phyloP scores from a whole-genome alignment of 805 yeast species.

The Sugiyamaella valdiviana region DNA sequence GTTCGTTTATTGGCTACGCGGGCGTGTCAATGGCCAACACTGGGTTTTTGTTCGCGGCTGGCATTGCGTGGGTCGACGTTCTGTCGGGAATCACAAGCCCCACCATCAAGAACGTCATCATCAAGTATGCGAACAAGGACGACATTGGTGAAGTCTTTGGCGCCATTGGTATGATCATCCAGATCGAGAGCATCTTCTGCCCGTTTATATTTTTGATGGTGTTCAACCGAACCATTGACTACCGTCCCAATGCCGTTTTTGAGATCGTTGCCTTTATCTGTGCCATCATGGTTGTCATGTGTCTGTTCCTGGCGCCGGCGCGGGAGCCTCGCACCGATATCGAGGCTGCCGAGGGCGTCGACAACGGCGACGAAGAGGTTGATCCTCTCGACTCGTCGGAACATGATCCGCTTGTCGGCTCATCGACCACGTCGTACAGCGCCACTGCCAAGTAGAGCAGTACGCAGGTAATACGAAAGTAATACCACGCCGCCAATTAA shows the following conservation, averaged over 20 bases:
- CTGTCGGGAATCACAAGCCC: constrained; percentile 20
- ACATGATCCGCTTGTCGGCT: constrained; percentile 1
- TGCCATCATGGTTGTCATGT: not conserved
- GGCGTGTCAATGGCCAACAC: constrained; percentile 17
- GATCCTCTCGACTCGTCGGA: not conserved
- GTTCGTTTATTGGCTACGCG: constrained; percentile 13
- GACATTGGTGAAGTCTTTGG: constrained; percentile 26
- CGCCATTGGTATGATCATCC: constrained; percentile 20
- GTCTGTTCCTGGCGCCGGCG: constrained; percentile 3
- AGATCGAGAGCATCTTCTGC: constrained; percentile 15
- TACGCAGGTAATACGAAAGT: too few relatives aligned
- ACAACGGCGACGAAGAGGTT: not conserved
- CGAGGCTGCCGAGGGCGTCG: not conserved
- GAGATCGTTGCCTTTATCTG: constrained; percentile 16
- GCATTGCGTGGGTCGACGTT: constrained; percentile 14
- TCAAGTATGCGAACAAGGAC: constrained; percentile 21
- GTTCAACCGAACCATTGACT: constrained; percentile 17
- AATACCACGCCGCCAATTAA: too few relatives aligned
- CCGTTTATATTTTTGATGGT: constrained; percentile 17
- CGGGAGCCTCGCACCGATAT: not conserved
- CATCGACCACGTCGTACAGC: too few relatives aligned
- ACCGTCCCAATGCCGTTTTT: constrained; percentile 17
- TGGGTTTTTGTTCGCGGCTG: constrained; percentile 13
- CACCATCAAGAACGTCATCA: constrained; percentile 19
- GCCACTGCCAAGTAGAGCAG: too few relatives aligned